Base-by-base conservation (phyloP, 192 early-diverging fungal species). In the Mortierella alpina region DNA sequence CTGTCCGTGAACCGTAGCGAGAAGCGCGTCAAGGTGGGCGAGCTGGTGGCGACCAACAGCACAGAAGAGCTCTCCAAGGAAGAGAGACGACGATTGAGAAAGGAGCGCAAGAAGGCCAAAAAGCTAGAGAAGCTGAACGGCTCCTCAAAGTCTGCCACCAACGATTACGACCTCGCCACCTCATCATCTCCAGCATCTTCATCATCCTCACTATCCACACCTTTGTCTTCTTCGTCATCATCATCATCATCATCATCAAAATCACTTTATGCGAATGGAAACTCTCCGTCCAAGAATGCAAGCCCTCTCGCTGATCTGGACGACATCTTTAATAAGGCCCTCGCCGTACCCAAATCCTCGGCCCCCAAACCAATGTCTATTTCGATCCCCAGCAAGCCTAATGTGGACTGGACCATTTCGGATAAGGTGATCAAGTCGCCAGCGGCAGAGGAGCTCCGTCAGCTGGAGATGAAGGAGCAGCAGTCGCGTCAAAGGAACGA, bases 271-370 rank as follows among this genome's bases (percentile, higher is more conserved):
- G 74, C 50, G 17, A 65, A 61, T 6, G 62, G 63, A 18, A 1
- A 48, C 5, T 6, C 23, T 13, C 9, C 66, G 2, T 52, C 66
- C 39, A 63, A 39, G 20, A 39, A 20, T 18, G 40, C 51, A 62
- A 76, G 74, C 51, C 74, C 74, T 5, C 23, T 76, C 39, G 74
- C 74, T 8, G 74, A 76, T 64, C 67, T 76, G 31, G 74, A 76
- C n/a, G 20, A 23, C n/a, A 40, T 62, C 41, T 39, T 22, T 40
- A 56, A 64, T 18, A 17, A 2, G 31, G 31, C 31, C 31, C 31
- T 31, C 12, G 4, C 65, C 12, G 2, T 20, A 6, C 9, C 60
- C 15, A 46, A 41, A n/a, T 15, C 64, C 7, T 20, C 62, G 1
- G n/a, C 17, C n/a, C 44, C 23, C 17, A 79, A 72, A 45, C 68